Evolutionary conservation across 176 grass and related monocot species (phyloP).

Genomic region (Guadua angustifolia): DNA sequence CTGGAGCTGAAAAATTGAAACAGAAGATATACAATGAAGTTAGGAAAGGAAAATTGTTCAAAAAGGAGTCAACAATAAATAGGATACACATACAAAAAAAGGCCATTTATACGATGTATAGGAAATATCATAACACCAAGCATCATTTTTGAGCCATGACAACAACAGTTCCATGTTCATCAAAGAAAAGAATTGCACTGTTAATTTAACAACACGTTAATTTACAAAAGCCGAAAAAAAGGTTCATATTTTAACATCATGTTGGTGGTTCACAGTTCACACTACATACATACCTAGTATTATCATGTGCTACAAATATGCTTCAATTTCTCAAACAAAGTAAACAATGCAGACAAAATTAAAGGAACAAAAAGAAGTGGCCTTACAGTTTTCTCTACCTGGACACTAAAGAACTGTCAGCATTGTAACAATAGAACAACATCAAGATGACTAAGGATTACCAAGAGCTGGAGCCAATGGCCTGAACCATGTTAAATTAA

Average conservation of each 20-base stretch:
- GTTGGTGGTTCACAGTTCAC: background rate
- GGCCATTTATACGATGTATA: slow-evolving; percentile 11
- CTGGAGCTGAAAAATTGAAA: slow-evolving; percentile 76
- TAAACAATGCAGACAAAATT: slow-evolving; percentile 32
- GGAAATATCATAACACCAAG: background rate
- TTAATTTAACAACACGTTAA: background rate
- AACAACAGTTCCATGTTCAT: slow-evolving; percentile 9
- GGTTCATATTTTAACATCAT: slow-evolving; percentile 15
- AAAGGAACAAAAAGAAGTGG: background rate
- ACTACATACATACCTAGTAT: slow-evolving; percentile 20
- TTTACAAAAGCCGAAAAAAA: background rate
- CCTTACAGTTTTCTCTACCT: slow-evolving; percentile 30
- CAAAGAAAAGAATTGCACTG: background rate
- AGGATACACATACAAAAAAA: slow-evolving; percentile 23
- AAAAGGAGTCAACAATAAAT: slow-evolving; percentile 22
- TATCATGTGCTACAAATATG: background rate
- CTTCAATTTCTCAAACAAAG: slow-evolving; percentile 29
- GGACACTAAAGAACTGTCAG: slow-evolving; percentile 32
- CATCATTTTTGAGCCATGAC: background rate
- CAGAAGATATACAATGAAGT: background rate
- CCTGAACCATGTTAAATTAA: slow-evolving; percentile 93
- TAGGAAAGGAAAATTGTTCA: slow-evolving; percentile 11
- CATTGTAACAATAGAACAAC: slow-evolving; percentile 43
- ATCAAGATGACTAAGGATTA: slow-evolving; percentile 49
- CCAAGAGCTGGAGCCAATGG: slow-evolving; percentile 69